Evolutionary conservation across 108 stramenopile species (phyloP), one percentile per base, ranked within the genome.

Genomic region (Nitzschia sp.): DNA sequence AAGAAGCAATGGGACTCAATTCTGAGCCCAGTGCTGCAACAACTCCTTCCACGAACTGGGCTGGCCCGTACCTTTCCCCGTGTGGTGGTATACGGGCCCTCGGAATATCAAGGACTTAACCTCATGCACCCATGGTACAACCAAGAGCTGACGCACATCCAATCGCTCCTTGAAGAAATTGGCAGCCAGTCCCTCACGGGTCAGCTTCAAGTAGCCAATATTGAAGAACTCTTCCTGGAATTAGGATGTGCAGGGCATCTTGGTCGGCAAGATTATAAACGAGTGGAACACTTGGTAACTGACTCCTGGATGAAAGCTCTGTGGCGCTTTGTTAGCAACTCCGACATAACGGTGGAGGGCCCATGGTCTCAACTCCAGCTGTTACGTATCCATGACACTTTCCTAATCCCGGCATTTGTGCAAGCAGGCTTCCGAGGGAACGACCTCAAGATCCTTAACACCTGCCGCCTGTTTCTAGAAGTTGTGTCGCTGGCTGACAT

Each of bases 401-500:
- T n/a, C 32, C 28, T 59, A 8, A 59, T 59, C 29, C 58, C 11
- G 13, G 29, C 15, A 13, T 59, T 59, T 25, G 17, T 19, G 13
- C 13, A 28, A n/a, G 27, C 23, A 15, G 58, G 58, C 29, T 59
- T 31, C 29, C 18, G 29, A 26, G 32, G 32, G 9, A 28, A 26
- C 13, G 58, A 59, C 18, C 29, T 59, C 27, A 26, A 32, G 13
- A 11, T 9, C 11, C 58, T 59, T 33, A 59, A 59, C 58, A 17
- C 13, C 9, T 33, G 28, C 15, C 28, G 58, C 28, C 28, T 59
- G 58, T 59, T 18, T 15, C 58, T 59, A 11, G 19, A 25, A 31
- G 58, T 30, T 17, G 15, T 31, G 8, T 30, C 58, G 8, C 31
- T 59, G 27, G 58, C 58, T 15, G 58, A 59, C 29, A 59, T 59